Conservation (phyloP, 179 eudicot genomes). For the Beta corolliflora region DNA sequence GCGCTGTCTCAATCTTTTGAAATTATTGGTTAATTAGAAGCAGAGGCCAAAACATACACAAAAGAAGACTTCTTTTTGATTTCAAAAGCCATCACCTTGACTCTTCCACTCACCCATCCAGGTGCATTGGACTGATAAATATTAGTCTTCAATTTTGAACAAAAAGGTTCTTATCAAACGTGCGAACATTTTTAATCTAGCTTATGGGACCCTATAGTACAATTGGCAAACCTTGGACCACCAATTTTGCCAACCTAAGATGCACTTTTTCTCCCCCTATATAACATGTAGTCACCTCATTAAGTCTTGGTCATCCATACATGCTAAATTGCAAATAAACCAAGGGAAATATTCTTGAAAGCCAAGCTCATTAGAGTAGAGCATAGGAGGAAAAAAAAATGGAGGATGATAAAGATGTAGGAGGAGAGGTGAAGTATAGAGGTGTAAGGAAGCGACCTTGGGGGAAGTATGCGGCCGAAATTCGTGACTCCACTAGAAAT, state of each 20-base stretch:
- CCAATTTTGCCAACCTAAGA: slow-evolving; percentile 14
- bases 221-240: slow-evolving; percentile 22
- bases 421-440: slow-evolving; percentile 47
- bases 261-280: slow-evolving; percentile 16
- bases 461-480: slow-evolving; percentile 64
- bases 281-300: slow-evolving; percentile 13
- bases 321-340: not conserved
- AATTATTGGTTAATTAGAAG: slow-evolving; percentile 5
- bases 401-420: slow-evolving; percentile 34
- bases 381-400: not conserved
- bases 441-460: slow-evolving; percentile 61
- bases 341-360: not conserved
- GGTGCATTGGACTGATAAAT: slow-evolving; percentile 43
- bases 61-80: slow-evolving; percentile 22
- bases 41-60: slow-evolving; percentile 7
- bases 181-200: slow-evolving; percentile 19
- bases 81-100: slow-evolving; percentile 61
- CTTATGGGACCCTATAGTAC: slow-evolving; percentile 26
- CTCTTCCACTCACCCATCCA: slow-evolving; percentile 46
- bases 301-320: slow-evolving; percentile 25
- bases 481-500: slow-evolving; percentile 48
- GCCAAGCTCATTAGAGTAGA: not conserved
- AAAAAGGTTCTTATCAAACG: slow-evolving; percentile 28
- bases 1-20: not conserved
- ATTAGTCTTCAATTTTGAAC: slow-evolving; percentile 18